A percentile compares a stretch with the other conserved stretches of the same genome.
These are phyloP conservation scores for Backusella mclennaniae DNA, from an alignment of 192 early-diverging fungal genomes.

Conservation along the genomic window DNA sequence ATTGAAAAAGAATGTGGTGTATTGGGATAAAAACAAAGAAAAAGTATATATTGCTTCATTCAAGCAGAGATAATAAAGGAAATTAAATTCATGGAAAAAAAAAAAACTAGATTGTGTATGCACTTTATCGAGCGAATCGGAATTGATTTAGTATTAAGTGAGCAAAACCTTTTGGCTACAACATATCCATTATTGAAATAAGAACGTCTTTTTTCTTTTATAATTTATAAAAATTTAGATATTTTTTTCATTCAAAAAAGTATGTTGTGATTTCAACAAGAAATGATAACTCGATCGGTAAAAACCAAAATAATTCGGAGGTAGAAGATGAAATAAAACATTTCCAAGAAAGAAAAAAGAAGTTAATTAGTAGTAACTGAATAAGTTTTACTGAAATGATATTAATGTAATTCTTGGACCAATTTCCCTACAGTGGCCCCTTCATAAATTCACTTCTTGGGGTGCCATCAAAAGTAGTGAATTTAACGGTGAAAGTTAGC, in stretches of 20 bases:
- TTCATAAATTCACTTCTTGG: no score
- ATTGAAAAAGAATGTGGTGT: conserved; percentile 16
- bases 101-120: no score
- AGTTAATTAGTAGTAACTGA: no score
- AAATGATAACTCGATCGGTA: background rate
- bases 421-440: no score
- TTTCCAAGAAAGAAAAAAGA: no score
- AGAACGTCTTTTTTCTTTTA: background rate
- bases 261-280: background rate
- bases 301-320: background rate
- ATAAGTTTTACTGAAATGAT: no score
- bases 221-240: background rate
- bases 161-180: background rate
- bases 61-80: background rate
- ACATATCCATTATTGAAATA: background rate
- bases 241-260: background rate
- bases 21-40: background rate
- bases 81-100: background rate
- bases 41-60: background rate
- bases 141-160: background rate
- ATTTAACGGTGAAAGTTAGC: no score
- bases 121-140: no score
- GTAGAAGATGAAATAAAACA: no score
- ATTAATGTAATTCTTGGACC: no score
- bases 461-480: no score